phyloP scores from a whole-genome alignment of 1,284 basidiomycete genomes.

The Agroathelia rolfsii region DNA sequence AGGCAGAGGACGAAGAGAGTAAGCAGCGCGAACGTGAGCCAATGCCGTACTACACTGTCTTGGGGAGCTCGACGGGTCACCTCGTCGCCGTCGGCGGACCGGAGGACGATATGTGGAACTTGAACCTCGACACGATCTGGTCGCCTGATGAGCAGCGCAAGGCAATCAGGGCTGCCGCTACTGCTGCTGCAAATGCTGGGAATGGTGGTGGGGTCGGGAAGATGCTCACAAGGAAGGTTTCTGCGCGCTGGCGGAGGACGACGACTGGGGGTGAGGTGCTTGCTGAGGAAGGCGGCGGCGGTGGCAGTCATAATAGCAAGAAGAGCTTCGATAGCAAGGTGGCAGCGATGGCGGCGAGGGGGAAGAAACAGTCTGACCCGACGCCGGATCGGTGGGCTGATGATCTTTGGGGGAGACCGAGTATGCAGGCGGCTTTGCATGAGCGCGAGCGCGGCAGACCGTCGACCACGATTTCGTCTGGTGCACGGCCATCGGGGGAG shows the following conservation, averaged over 20 bases:
- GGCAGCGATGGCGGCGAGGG: not conserved
- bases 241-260: slow-evolving; percentile 30
- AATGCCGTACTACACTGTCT: slow-evolving; percentile 44
- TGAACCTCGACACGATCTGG: no score
- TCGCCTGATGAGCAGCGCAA: no score
- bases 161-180: no score
- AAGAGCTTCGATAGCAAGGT: not conserved
- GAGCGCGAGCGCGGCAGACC: no score
- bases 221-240: slow-evolving; percentile 38
- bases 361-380: not conserved
- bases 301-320: slow-evolving; percentile 11
- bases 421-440: slow-evolving; percentile 27
- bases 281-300: slow-evolving; percentile 9
- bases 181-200: no score
- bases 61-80: slow-evolving; percentile 34
- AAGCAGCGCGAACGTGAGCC: slow-evolving; percentile 11
- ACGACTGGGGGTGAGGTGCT: slow-evolving; percentile 13
- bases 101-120: slow-evolving; percentile 24
- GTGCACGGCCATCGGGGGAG: no score
- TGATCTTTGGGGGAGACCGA: slow-evolving; percentile 20
- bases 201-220: slow-evolving; percentile 12
- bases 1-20: slow-evolving; percentile 14
- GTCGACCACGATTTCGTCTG: no score
- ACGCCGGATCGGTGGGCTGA: slow-evolving; percentile 6
- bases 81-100: slow-evolving; percentile 34